phyloP scores from a whole-genome alignment of 163 green algal species.

The Coccomyxa subellipsoidea region DNA sequence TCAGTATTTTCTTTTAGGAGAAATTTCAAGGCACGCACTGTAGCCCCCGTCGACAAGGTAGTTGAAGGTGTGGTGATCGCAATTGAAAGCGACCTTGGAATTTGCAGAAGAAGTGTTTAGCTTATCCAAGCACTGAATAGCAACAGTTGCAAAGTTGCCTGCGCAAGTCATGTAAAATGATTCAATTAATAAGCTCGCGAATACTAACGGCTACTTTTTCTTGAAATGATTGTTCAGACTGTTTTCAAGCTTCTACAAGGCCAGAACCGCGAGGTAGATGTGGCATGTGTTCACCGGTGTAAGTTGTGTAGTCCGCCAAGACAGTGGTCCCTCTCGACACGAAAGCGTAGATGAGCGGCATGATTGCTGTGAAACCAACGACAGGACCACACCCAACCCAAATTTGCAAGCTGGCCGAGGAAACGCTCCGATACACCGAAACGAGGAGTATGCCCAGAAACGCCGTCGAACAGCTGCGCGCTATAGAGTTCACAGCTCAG shows the following conservation, averaged over 20 bases:
- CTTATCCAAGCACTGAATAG: conserved; percentile 78
- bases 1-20: not conserved
- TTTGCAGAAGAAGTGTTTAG: conserved; percentile 12
- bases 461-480: not conserved
- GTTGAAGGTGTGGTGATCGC: conserved; percentile 94
- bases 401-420: not conserved
- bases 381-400: not conserved
- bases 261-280: not conserved
- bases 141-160: conserved; percentile 87
- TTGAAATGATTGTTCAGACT: not conserved
- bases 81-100: conserved; percentile 87
- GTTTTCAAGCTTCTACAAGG: not conserved
- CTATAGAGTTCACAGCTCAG: too few relatives aligned
- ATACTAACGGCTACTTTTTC: too few relatives aligned
- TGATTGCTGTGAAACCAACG: not conserved
- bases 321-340: conserved; percentile 70
- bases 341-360: conserved; percentile 69
- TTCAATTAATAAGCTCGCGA: not conserved
- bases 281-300: not conserved
- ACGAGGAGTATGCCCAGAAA: too few relatives aligned
- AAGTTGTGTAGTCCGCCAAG: conserved; percentile 83
- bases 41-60: conserved; percentile 83
- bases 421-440: too few relatives aligned
- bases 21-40: conserved; percentile 25
- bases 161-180: not conserved